Evolutionary conservation across 2,329 filamentous ascomycete genomes (phyloP), one percentile per base, ranked within the genome.

Genomic region (Fusarium napiforme): DNA sequence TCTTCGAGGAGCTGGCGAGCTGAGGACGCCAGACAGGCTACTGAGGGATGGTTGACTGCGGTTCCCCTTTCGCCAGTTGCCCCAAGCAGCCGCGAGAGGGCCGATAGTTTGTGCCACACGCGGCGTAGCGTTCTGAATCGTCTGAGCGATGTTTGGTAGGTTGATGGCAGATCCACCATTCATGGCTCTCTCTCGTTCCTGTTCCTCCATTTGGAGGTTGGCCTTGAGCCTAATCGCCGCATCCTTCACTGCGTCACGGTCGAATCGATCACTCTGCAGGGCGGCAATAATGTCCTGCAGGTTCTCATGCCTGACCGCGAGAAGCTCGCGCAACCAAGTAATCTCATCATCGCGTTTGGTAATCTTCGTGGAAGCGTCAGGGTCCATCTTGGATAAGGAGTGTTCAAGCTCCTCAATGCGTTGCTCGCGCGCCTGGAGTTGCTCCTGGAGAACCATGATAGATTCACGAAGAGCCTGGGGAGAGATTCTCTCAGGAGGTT

Each of bases 201-300:
- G 94, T 80, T 97, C 93, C 82, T 99, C 96, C 96, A 99, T 99
- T 81, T 98, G 94, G 40, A 99, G 87, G 78, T 97, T 98, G 19
- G 96, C 94, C 80, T 94, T 94, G 69, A 99, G 91, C 60, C 96
- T 92, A 76, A 98, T 98, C 40, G 94, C 93, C 10, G 95, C 95
- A 80, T 98, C 95, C 77, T 93, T 93, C 72, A 98, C 93, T 10
- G 89, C 88, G 71, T 94, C 90, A 64, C 90, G 90, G 81, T 98
- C 92, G 80, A 93, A 96, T 32, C 87, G 85, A 9, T 95, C 92
- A 71, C 91, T 87, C 6, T 92, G 92, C 34, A 98, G 87, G 10
- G 93, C 91, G 57, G 88, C 88, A 79, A 98, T 96, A 69, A 99
- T 94, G 80, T 99, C 96, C 75, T 96, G 93, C 9, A 99, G 87